Base-by-base conservation (phyloP, 1,139 yeast genomes). In the Suhomyces coccinellae region DNA sequence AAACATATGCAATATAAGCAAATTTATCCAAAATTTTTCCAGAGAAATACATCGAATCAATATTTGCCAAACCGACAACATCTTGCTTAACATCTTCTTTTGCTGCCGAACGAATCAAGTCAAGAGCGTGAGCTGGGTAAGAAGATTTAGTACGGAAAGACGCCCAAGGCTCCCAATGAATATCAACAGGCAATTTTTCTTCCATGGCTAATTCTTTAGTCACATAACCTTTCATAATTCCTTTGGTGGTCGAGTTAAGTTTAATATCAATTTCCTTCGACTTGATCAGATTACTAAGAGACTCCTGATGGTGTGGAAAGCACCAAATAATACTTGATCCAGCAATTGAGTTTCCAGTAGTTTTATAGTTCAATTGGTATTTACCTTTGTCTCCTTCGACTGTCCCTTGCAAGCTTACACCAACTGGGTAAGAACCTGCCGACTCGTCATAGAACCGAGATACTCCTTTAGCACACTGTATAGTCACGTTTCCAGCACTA, bases 1-100 rank as follows among this genome's bases (percentile, higher is more conserved):
- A 75, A 16, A 81, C 85, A 54, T 82, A 85, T 8, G 85, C 71
- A 42, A 86, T 72, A 70, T 83, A 83, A 0, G 93, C 91, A 62
- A 82, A 87, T 58, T 85, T 86, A 45, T 87, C 90, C 45, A 86
- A 65, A 17, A 81, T 73, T 58, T 86, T 86, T 24, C 95, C 95
- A 2, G 89, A 75, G 11, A 85, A 80, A 60, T 86, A 86, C 93
- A 85, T 86, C 8, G 78, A 73, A 49, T 86, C 90, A 17, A 85
- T 67, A 54, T 85, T 75, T 1, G 89, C 80, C 65, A 79, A 80
- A 8, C 69, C 74, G 3, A 69, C 65, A 11, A 84, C 80, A 58
- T 85, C 87, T 32, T 68, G 76, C 17, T 69, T 61, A 7, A 79
- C 69, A 48, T 86, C 95, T 9, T 59, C 52, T 0, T 52, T 52